These are phyloP conservation scores for Lachancea dasiensis DNA, from an alignment of 805 yeast species.

Conservation along the genomic window DNA sequence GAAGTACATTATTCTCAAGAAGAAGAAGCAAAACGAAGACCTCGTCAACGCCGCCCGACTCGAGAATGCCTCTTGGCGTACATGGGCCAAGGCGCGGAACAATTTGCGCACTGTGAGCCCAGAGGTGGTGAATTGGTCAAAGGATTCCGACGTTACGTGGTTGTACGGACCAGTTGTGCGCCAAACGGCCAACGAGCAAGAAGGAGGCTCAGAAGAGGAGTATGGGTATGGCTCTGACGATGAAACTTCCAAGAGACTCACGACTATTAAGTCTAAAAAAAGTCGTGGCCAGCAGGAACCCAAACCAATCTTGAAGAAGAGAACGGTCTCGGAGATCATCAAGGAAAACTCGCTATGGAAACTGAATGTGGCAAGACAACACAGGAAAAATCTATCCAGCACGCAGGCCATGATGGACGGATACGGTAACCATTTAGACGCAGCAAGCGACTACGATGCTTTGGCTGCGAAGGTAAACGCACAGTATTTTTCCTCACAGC, in stretches of 20 bases:
- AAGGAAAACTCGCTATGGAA: slow-evolving; percentile 35
- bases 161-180: slow-evolving; percentile 75
- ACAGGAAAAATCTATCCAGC: slow-evolving; percentile 38
- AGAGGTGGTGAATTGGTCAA: slow-evolving; percentile 89
- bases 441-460: slow-evolving; percentile 31
- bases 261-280: slow-evolving; percentile 11
- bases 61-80: slow-evolving; percentile 94
- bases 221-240: slow-evolving; percentile 38
- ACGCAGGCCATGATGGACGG: slow-evolving; percentile 24
- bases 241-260: slow-evolving; percentile 31
- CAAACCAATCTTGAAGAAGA: slow-evolving; percentile 84
- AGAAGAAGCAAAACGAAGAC: slow-evolving; percentile 50
- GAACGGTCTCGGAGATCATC: slow-evolving; percentile 74
- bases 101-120: slow-evolving; percentile 80
- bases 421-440: slow-evolving; percentile 14
- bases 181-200: slow-evolving; percentile 9
- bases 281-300: slow-evolving; percentile 32
- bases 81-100: slow-evolving; percentile 91
- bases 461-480: slow-evolving; percentile 35
- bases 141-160: slow-evolving; percentile 97
- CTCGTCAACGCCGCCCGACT: slow-evolving; percentile 76
- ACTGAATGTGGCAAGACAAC: slow-evolving; percentile 51
- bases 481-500: slow-evolving; percentile 23
- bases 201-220: slow-evolving; percentile 8
- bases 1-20: slow-evolving; percentile 81